A percentile compares a stretch with the other conserved stretches of the same genome.
phyloP scores from a whole-genome alignment of 495 filamentous ascomycete species.

The Trichocladium antarcticum region DNA sequence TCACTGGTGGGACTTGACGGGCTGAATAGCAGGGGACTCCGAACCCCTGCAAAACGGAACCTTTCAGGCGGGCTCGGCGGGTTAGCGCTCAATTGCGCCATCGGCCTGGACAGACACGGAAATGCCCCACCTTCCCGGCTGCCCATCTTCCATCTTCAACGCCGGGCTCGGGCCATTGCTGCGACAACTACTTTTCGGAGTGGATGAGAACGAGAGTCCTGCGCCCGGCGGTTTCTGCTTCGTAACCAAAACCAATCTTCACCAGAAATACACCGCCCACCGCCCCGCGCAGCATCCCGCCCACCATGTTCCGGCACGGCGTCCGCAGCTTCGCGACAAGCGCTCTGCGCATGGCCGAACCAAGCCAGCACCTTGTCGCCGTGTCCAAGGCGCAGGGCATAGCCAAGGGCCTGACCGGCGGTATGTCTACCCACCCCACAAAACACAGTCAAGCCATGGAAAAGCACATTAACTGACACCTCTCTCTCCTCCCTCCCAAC shows the following conservation, averaged over 20 bases:
- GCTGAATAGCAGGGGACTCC: too few species aligned
- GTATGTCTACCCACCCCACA: conserved; percentile 37
- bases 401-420: conserved; percentile 74
- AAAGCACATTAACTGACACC: too few species aligned
- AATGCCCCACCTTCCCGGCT: conserved; percentile 1
- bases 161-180: conserved; percentile 3
- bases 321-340: conserved; percentile 42
- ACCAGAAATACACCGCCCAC: not conserved
- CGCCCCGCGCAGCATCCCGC: not conserved
- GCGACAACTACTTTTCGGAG: not conserved
- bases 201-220: not conserved
- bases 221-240: not conserved
- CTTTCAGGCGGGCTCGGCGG: conserved; percentile 13
- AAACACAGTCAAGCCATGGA: not conserved
- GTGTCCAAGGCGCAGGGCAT: conserved; percentile 77
- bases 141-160: not conserved
- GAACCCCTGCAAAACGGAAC: conserved; percentile 8
- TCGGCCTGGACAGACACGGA: not conserved
- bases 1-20: not conserved
- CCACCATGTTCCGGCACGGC: conserved; percentile 42
- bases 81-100: conserved; percentile 19
- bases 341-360: conserved; percentile 30
- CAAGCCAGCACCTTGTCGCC: conserved; percentile 28
- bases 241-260: not conserved
- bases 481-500: conserved; percentile 4